Conservation (phyloP, 345 rosid species). For the Punica granatum region DNA sequence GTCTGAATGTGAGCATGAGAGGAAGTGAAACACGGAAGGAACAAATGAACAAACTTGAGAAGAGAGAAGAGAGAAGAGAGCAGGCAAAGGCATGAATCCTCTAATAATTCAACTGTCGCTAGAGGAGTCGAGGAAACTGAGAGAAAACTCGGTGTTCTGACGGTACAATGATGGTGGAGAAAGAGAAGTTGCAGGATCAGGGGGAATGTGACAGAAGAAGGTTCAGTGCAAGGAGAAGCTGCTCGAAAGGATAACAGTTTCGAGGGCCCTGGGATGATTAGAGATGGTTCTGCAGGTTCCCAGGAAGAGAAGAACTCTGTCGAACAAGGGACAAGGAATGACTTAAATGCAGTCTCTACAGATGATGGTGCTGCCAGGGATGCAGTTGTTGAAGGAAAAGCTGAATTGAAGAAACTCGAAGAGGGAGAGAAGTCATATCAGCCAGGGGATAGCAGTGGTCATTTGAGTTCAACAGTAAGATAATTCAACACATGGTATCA, state of each 20-base stretch:
- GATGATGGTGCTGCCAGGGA: background rate
- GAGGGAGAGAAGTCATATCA: constrained; percentile 14
- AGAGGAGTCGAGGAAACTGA: background rate
- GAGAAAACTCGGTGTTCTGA: background rate
- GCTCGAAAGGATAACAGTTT: background rate
- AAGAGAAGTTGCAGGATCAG: background rate
- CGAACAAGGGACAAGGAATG: background rate
- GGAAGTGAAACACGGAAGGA: background rate
- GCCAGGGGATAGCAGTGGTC: constrained; percentile 1
- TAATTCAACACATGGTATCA: no score
- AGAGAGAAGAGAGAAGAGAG: constrained; percentile 1
- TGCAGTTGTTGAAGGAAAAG: background rate
- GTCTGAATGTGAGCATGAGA: constrained; percentile 8
- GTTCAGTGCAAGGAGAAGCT: background rate
- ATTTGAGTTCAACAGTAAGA: constrained; percentile 5
- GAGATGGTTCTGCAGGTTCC: background rate
- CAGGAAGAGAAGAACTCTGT: background rate
- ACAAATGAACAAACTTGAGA: background rate
- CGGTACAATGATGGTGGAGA: background rate
- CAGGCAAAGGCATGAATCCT: background rate
- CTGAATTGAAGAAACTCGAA: background rate
- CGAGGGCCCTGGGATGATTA: background rate
- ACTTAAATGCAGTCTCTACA: background rate
- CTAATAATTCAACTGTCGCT: background rate
- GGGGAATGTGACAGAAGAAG: background rate